Evolutionary conservation across 805 yeast species (phyloP).

Genomic region (Limtongia smithiae): DNA sequence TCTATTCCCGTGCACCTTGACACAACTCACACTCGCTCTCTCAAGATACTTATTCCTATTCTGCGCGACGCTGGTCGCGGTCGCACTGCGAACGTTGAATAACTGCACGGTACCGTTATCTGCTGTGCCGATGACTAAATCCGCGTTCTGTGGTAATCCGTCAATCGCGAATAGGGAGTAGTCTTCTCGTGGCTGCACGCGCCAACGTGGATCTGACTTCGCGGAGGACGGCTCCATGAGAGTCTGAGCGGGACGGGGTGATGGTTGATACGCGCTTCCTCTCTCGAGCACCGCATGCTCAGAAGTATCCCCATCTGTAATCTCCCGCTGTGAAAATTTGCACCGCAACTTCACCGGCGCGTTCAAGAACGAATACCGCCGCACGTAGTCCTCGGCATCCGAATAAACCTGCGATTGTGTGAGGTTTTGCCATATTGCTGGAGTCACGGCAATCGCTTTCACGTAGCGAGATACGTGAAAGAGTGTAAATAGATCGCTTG

Average conservation of each 20-base stretch:
- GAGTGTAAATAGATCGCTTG: conserved; percentile 12
- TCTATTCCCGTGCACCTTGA: not conserved
- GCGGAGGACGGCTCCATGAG: too few relatives aligned
- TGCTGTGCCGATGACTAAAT: conserved; percentile 18
- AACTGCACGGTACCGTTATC: conserved; percentile 16
- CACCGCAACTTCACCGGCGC: too few relatives aligned
- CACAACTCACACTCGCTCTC: conserved; percentile 2
- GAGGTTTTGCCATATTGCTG: conserved; percentile 18
- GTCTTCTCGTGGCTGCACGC: too few relatives aligned
- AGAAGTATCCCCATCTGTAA: too few relatives aligned
- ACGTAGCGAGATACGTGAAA: conserved; percentile 14
- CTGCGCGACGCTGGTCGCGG: conserved; percentile 5
- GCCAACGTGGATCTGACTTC: too few relatives aligned
- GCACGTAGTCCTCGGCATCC: conserved; percentile 17
- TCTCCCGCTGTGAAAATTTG: too few relatives aligned
- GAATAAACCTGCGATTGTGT: not conserved
- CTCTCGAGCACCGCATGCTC: too few relatives aligned
- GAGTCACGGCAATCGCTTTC: conserved; percentile 10
- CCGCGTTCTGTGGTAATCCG: too few relatives aligned
- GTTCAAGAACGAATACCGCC: conserved; percentile 12
- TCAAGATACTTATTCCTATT: conserved; percentile 2
- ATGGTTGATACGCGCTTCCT: too few relatives aligned
- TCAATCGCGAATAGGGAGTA: conserved; percentile 6
- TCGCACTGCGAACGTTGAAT: conserved; percentile 12
- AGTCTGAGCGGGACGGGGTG: too few relatives aligned